Evolutionary conservation across 495 filamentous ascomycete species (phyloP), one percentile per base, ranked within the genome.

Genomic region (Lophiostoma macrostomum): DNA sequence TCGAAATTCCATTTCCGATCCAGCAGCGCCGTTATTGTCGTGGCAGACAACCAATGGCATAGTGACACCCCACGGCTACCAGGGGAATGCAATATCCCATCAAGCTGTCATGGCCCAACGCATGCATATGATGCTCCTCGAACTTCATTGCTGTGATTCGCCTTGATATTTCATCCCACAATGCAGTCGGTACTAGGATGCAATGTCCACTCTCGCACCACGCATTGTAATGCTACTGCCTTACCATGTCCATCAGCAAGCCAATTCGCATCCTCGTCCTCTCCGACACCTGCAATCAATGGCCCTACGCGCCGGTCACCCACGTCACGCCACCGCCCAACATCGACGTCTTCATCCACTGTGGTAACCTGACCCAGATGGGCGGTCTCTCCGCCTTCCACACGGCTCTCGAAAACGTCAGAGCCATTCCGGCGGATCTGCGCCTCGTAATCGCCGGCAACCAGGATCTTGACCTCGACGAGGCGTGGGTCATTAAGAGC

Each of bases 381-480:
- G 55, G 58, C 34, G 55, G 53, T 8, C 20, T 57, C 3, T 16
- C 45, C 1, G 29, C 28, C 16, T 58, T 50, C 39, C 48, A 34
- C 14, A 38, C 11, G 18, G 48, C 58, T 4, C 20, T 62, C 4
- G 1, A 20, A 2, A 41, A 43, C 27, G 41, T 62, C 31, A 36
- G 18, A 4, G 31, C 22, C 16, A 44, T 62, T 25, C 54, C 58
- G 0, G 54, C 58, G 7, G 58, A 62, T 14, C 40, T 62, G 5
- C 58, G 53, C 36, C 57, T 62, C 19, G 54, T 62, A 1, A 62
- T 58, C 25, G 46, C 58, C 8, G 58, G 58, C 27, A 58, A 62
- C 37, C 47, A 58, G 22, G 58, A 62, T 29, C 53, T 53, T 1
- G 45, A 52, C 11, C 32, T 61, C 2, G 58, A 61, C 30, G 46